Evolutionary conservation across 129 eudicot genomes (phyloP).

Genomic region (Flaveria trinervia): DNA sequence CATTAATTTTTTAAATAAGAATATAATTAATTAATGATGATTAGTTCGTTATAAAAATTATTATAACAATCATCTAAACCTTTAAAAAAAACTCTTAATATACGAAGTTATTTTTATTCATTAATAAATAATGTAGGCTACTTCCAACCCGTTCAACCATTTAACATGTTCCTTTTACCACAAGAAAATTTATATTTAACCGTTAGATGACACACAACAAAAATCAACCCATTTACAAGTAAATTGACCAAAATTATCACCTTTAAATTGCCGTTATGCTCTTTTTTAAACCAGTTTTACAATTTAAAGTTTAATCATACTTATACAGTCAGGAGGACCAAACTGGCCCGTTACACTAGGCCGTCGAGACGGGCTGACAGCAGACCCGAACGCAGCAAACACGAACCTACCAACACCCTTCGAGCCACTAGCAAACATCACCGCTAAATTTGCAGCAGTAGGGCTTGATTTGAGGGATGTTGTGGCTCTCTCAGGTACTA

Average conservation of each 20-base stretch:
- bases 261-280: not conserved
- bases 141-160: not conserved
- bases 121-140: not conserved
- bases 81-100: not conserved
- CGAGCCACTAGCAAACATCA: constrained; percentile 69
- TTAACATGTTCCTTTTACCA: not conserved
- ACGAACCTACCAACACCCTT: constrained; percentile 70
- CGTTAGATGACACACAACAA: not conserved
- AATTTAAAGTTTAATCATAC: not conserved
- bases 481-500: constrained; percentile 80
- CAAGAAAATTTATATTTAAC: not conserved
- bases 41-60: not conserved
- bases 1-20: not conserved
- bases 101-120: not conserved
- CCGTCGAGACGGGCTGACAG: constrained; percentile 70
- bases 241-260: not conserved
- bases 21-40: not conserved
- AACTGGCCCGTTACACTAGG: constrained; percentile 69
- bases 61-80: not conserved
- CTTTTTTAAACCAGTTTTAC: not conserved
- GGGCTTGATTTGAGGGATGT: constrained; percentile 79
- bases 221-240: not conserved
- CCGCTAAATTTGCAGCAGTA: constrained; percentile 61
- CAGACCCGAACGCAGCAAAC: constrained; percentile 68
- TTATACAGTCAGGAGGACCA: constrained; percentile 79